Base-by-base conservation (phyloP, 2,329 filamentous ascomycete species). In the Escovopsis sp. region DNA sequence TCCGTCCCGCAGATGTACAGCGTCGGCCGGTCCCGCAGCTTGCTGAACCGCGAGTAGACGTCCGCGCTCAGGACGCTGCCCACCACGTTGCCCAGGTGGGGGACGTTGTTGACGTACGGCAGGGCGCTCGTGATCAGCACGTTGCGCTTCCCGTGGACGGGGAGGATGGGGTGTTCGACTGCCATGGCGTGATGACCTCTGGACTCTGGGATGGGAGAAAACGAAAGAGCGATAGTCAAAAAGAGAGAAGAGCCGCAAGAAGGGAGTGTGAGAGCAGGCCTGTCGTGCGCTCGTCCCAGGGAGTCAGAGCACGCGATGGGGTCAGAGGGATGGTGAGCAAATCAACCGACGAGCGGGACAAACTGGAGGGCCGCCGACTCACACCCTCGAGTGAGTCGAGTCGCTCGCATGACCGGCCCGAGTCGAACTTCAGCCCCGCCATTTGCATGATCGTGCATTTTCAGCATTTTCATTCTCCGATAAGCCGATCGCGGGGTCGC, bases 121-220 rank as follows among this genome's bases (percentile, higher is more conserved):
- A 94, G 60, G n/a, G 87, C 87, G 48, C 80, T 88, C 30, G 88
- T 94, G 49, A 96, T 78, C 42, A 96, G 72, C 48, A 92, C 75
- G 57, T 94, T 96, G 49, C 77, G 72, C 67, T 93, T 78, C 46
- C 79, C 81, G 53, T 73, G 62, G 49, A 74, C 59, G 44, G 80
- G 80, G 44, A 83, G 57, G 41, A 79, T 72, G 42, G 62, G 39
- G 28, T 35, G 29, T 38, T 40, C 36, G 31, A 31, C 36, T 28
- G 35, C 39, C 39, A 40, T 40, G 13, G 28, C 34, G 23, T 25
- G 18, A 35, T 27, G 32, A 25, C 28, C 28, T 18, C 28, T 31
- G 28, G 14, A 17, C 6, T 31, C 28, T 31, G 29, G 16, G 6
- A 13, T 13, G 15, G 27, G 13, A 7, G 5, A 28, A 4, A 15